phyloP scores from a whole-genome alignment of 352 stramenopile genomes.

The Phytophthora macrochlamydospora region DNA sequence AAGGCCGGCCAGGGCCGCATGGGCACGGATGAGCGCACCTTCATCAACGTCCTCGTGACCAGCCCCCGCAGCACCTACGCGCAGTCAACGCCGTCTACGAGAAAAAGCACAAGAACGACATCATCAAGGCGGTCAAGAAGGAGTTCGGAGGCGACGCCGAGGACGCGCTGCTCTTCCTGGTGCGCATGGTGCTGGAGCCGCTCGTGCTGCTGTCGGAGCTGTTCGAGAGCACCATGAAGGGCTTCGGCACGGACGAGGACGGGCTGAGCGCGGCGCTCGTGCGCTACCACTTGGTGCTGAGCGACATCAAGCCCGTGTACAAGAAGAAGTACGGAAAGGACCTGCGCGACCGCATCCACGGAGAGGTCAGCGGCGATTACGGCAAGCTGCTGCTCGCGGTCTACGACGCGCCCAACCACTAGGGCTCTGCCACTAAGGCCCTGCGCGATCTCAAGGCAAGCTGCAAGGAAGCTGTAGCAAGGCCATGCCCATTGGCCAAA shows the following conservation, averaged over 20 bases:
- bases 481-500: too few species aligned
- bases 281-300: slow-evolving; percentile 80
- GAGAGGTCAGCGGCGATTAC: slow-evolving; percentile 80
- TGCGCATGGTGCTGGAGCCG: slow-evolving; percentile 66
- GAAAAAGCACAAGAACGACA: slow-evolving; percentile 69
- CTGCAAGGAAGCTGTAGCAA: too few species aligned
- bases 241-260: slow-evolving; percentile 75
- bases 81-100: slow-evolving; percentile 61
- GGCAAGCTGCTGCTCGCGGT: slow-evolving; percentile 70
- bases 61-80: slow-evolving; percentile 63
- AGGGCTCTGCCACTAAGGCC: not conserved
- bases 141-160: slow-evolving; percentile 66
- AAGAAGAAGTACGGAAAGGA: slow-evolving; percentile 81
- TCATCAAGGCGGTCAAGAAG: slow-evolving; percentile 70
- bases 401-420: slow-evolving; percentile 43
- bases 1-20: slow-evolving; percentile 70
- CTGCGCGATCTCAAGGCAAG: too few species aligned
- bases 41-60: slow-evolving; percentile 62
- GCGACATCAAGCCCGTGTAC: slow-evolving; percentile 77
- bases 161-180: slow-evolving; percentile 60
- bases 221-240: slow-evolving; percentile 81
- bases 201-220: slow-evolving; percentile 63
- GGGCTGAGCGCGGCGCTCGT: slow-evolving; percentile 61
- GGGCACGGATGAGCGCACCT: slow-evolving; percentile 69
- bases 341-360: slow-evolving; percentile 81